phyloP scores from a whole-genome alignment of 768 basidiomycete species.

The Lactarius tabidus region DNA sequence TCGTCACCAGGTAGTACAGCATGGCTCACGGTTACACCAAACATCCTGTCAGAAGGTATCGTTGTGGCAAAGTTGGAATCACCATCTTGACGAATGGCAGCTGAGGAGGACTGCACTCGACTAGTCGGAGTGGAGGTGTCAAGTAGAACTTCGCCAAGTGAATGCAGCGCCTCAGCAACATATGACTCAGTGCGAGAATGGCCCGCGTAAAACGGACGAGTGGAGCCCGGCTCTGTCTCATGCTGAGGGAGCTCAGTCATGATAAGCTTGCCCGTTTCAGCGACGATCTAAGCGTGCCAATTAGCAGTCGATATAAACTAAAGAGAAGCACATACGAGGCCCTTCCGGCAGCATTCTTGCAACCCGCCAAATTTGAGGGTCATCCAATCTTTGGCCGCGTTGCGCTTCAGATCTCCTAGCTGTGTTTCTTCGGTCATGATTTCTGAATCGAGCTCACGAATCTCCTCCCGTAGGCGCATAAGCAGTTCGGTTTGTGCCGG shows the following conservation, averaged over 20 bases:
- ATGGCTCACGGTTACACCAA: neutral
- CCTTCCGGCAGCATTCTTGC: slow-evolving; percentile 80
- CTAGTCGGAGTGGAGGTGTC: slow-evolving; percentile 37
- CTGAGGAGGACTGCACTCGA: slow-evolving; percentile 11
- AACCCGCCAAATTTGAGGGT: slow-evolving; percentile 85
- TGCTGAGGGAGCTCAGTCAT: slow-evolving; percentile 69
- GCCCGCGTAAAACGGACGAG: slow-evolving; percentile 66
- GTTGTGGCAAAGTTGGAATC: neutral
- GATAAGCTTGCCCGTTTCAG: slow-evolving; percentile 51
- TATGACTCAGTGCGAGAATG: slow-evolving; percentile 59
- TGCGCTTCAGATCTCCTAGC: slow-evolving; percentile 80
- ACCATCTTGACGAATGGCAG: neutral
- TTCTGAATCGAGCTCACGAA: slow-evolving; percentile 70
- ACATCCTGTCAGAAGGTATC: neutral
- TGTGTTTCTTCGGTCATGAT: slow-evolving; percentile 80
- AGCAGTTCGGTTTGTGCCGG: slow-evolving; percentile 66
- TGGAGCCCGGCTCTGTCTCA: slow-evolving; percentile 73
- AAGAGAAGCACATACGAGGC: slow-evolving; percentile 38
- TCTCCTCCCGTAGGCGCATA: slow-evolving; percentile 69
- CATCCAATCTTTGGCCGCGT: slow-evolving; percentile 64
- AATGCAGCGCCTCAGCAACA: slow-evolving; percentile 57
- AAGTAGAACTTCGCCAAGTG: slow-evolving; percentile 51
- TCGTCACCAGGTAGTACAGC: neutral
- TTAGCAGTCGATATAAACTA: neutral
- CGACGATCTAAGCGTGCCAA: slow-evolving; percentile 41